These are phyloP conservation scores for Globisporangium rhizosaccharum DNA, from an alignment of 352 stramenopile species.

Conservation along the genomic window DNA sequence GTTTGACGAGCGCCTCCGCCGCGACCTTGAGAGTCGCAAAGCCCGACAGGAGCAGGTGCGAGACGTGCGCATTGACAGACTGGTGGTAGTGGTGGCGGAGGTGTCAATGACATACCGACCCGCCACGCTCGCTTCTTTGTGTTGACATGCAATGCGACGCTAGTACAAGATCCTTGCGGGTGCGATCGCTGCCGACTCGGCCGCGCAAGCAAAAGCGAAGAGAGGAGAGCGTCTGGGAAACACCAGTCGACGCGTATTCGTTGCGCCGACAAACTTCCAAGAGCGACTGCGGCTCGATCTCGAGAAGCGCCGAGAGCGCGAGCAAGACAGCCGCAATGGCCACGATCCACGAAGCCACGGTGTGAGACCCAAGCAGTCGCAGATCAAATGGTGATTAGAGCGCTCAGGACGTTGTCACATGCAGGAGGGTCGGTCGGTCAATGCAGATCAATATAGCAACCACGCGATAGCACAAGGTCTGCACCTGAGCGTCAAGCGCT, in stretches of 20 bases:
- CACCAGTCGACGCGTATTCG: slow-evolving; percentile 1
- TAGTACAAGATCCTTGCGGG: slow-evolving; percentile 4
- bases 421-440: neutral
- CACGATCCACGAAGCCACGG: neutral
- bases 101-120: neutral
- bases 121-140: neutral
- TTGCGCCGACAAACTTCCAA: slow-evolving; percentile 25
- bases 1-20: slow-evolving; percentile 55
- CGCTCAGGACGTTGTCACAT: neutral
- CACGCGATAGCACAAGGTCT: no score
- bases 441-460: no score
- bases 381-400: slow-evolving; percentile 2
- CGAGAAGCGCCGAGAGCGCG: slow-evolving; percentile 29
- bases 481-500: no score
- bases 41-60: slow-evolving; percentile 16
- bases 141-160: neutral
- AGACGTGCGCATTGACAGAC: neutral
- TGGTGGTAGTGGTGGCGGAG: neutral
- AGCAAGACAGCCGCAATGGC: slow-evolving; percentile 4
- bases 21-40: slow-evolving; percentile 44
- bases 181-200: neutral
- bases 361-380: neutral
- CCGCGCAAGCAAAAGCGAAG: slow-evolving; percentile 1
- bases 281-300: slow-evolving; percentile 40
- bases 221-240: no score